Conservation (phyloP, 164 flowering plant genomes). For the Stephania yunnanensis region DNA sequence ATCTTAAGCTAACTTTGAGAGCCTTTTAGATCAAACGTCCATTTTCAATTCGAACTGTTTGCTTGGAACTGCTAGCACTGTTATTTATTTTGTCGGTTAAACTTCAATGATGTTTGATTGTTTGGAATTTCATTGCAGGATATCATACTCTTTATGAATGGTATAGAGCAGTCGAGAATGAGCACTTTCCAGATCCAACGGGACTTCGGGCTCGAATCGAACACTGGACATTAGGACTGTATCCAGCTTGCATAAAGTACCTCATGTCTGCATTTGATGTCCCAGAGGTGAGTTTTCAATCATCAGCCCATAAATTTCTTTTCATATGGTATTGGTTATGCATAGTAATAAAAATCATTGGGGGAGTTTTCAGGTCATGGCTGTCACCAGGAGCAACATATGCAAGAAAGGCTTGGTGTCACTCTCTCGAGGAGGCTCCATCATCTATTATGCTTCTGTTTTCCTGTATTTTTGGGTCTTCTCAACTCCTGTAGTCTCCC, state of each 20-base stretch:
- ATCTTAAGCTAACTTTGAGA: background rate
- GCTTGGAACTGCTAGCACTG: background rate
- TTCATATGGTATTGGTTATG: background rate
- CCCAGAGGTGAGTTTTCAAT: conserved; percentile 65
- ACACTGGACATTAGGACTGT: conserved; percentile 97
- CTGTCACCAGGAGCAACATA: conserved; percentile 79
- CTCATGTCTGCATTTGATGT: conserved; percentile 98
- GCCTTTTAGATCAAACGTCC: background rate
- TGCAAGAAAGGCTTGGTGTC: conserved; percentile 82
- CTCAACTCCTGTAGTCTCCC: conserved; percentile 93
- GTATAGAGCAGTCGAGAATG: conserved; percentile 82
- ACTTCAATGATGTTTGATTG: background rate
- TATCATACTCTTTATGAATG: conserved; percentile 94
- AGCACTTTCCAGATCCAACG: conserved; percentile 98
- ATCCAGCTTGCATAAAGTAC: conserved; percentile 98
- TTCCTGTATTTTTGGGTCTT: conserved; percentile 98
- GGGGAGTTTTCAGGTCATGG: conserved; percentile 78
- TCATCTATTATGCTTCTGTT: conserved; percentile 78
- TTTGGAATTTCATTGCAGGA: conserved; percentile 39
- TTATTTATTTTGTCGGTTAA: background rate
- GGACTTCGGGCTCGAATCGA: conserved; percentile 93
- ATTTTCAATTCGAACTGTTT: background rate
- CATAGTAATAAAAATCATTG: conserved; percentile 6
- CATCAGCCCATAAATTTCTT: no score
- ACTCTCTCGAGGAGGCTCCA: conserved; percentile 72